phyloP scores from a whole-genome alignment of 2,329 filamentous ascomycete species.

The Huntiella abstrusa region DNA sequence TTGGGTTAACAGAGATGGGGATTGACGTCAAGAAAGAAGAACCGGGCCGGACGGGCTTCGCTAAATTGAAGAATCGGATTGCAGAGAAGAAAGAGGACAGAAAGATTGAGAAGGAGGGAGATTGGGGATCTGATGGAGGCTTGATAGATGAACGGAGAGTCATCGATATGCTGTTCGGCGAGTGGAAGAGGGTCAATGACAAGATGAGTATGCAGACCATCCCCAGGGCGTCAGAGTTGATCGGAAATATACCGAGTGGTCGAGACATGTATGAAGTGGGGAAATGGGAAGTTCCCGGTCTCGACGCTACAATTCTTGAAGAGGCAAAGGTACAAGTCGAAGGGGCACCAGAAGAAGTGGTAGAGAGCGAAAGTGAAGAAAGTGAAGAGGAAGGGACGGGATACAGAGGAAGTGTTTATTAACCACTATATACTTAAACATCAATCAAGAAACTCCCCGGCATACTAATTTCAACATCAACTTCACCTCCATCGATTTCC shows the following conservation, averaged over 20 bases:
- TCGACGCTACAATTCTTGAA: slow-evolving; percentile 48
- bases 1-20: slow-evolving; percentile 57
- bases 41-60: slow-evolving; percentile 38
- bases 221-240: slow-evolving; percentile 49
- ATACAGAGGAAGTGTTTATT: no score
- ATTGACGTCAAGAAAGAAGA: slow-evolving; percentile 26
- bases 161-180: slow-evolving; percentile 67
- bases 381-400: slow-evolving; percentile 17
- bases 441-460: background rate
- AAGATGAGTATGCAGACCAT: slow-evolving; percentile 69
- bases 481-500: background rate
- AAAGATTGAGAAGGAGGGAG: slow-evolving; percentile 51
- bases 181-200: slow-evolving; percentile 88
- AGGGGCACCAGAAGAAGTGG: slow-evolving; percentile 18
- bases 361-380: slow-evolving; percentile 26
- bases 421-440: background rate
- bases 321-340: slow-evolving; percentile 25
- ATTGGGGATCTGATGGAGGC: slow-evolving; percentile 71
- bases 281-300: slow-evolving; percentile 42
- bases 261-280: slow-evolving; percentile 65
- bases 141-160: slow-evolving; percentile 69
- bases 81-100: slow-evolving; percentile 62
- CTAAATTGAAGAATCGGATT: slow-evolving; percentile 53
- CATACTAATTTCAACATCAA: background rate
- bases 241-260: slow-evolving; percentile 69